Evolutionary conservation across 768 basidiomycete genomes (phyloP), one percentile per base, ranked within the genome.

Genomic region (Suillus bovinus): DNA sequence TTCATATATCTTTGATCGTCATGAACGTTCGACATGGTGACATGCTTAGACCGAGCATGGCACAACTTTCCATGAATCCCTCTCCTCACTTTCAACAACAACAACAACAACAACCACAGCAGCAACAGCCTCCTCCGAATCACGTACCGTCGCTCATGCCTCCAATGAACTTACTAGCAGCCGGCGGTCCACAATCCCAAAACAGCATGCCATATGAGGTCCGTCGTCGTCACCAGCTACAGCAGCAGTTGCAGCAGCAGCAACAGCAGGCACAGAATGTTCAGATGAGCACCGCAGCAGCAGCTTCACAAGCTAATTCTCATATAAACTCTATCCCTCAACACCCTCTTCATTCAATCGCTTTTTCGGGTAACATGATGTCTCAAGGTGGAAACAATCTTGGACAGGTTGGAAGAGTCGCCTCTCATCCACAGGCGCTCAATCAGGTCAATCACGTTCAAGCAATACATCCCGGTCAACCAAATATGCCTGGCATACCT

Each of bases 21-120:
- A 86, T 86, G 84, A 86, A 84, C 79, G 71, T 75, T 67, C 83
- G 80, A 60, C 72, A 71, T 41, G 66, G 67, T 64, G 81, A 85
- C 66, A 77, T 85, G 76, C 66, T 85, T 58, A 81, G 82, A 65
- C 68, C 63, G 72, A 73, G 73, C 69, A 76, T 81, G 64, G 67
- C 74, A 47, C 79, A 79, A 70, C 74, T 81, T 64, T 62, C 75
- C 53, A 69, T 70, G 58, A 67, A 67, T 10, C 55, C 76, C 52
- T 66, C 68, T 64, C 24, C 54, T 33, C 79, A 75, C 46, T 78
- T 81, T 66, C 79, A 81, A 46, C 78, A 72, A 54, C 74, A 76
- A 61, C 79, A 81, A 46, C 78, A 72, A 54, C 74, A 76, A 61
- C 74, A 72, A 1, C 65, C 63, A 24, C 76, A 75, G 60, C 76